Base-by-base conservation (phyloP, 495 filamentous ascomycete genomes). In the Thermochaetoides thermophila region DNA sequence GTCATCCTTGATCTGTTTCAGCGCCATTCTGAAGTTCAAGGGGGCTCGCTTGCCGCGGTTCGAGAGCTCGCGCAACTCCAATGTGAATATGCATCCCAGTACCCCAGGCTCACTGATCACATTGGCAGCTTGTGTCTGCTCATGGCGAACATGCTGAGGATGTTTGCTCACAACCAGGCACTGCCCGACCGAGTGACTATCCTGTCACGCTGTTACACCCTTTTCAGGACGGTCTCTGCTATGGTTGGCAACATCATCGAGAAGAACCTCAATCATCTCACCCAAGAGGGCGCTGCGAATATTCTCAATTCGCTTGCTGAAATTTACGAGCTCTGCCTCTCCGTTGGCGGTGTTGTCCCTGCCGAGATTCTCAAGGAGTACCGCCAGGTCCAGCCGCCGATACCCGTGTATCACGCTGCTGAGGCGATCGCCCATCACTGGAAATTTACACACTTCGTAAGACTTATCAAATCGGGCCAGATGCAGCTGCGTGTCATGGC, bases 401-500 rank as follows among this genome's bases (percentile, higher is more conserved):
- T 67, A 20, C 21, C 42, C 15, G 26, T 34, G 7, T 33, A 44
- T n/a, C 40, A 44, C 22, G 31, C 44, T 5, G 40, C 44, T 8
- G 60, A 64, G 11, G 60, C 82, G 3, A 59, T 84, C 9, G 49
- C 62, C 1, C 53, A 64, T 31, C 68, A 69, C 7, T 91, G 82
- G 81, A 79, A 73, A 39, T 78, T 91, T 50, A 60, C 55, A 19
- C 56, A 74, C 6, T 60, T 80, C 27, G 71, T 68, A 49, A 83
- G 72, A 47, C 69, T 82, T 43, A 76, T 91, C 35, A 66, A 68
- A 49, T 81, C 78, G 10, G 73, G 81, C n/a, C 76, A 81, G 36
- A 92, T 95, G 84, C 84, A 92, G 46, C 66, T 91, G 17, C 72
- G 85, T 28, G 80, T 87, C 8, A 56, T 71, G 37, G 81, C 81